A percentile compares a stretch with the other conserved stretches of the same genome.
phyloP scores from a whole-genome alignment of 2,329 filamentous ascomycete genomes.

The Pseudohalonectria lignicola region DNA sequence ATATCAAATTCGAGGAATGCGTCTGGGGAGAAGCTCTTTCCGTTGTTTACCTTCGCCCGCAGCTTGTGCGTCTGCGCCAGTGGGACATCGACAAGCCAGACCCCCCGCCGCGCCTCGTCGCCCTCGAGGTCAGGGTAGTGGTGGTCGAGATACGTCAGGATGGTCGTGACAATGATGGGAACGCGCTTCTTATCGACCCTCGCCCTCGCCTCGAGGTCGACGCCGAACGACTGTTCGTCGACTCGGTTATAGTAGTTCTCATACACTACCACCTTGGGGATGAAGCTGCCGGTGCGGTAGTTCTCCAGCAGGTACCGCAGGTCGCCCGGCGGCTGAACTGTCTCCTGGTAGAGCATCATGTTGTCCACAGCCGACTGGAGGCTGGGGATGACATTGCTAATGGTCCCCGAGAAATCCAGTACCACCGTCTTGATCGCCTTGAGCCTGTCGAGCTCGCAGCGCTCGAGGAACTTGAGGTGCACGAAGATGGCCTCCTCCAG shows the following conservation, averaged over 20 bases:
- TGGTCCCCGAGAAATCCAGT: constrained; percentile 90
- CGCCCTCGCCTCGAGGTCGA: constrained; percentile 92
- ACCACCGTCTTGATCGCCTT: constrained; percentile 98
- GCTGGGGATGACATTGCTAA: constrained; percentile 96
- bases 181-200: constrained; percentile 92
- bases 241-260: constrained; percentile 99
- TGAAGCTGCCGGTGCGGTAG: constrained; percentile 88
- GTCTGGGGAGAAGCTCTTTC: constrained; percentile 66
- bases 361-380: constrained; percentile 93
- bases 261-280: constrained; percentile 83
- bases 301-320: constrained; percentile 91
- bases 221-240: constrained; percentile 94
- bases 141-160: constrained; percentile 90
- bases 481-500: constrained; percentile 92
- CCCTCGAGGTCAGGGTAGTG: constrained; percentile 97
- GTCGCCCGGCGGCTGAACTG: constrained; percentile 86
- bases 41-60: constrained; percentile 74
- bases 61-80: constrained; percentile 76
- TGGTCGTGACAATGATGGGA: constrained; percentile 80
- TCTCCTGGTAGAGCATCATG: constrained; percentile 99
- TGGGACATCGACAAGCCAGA: constrained; percentile 92
- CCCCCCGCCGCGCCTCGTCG: constrained; percentile 80
- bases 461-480: constrained; percentile 91
- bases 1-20: constrained; percentile 83
- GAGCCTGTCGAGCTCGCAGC: constrained; percentile 88